phyloP scores from a whole-genome alignment of 2,329 filamentous ascomycete species.

The Xylaria sp. region DNA sequence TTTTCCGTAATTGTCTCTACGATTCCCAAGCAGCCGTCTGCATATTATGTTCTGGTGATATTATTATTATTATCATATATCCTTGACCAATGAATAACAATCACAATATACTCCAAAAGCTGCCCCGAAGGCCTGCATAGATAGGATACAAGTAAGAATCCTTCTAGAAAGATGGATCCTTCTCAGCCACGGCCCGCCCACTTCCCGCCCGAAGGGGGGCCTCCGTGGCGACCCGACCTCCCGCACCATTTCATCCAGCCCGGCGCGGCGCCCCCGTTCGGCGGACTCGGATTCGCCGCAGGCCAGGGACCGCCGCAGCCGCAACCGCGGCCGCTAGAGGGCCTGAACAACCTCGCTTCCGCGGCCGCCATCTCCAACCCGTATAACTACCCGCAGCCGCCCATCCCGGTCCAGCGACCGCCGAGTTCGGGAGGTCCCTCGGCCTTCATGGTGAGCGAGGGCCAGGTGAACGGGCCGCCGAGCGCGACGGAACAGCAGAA shows the following conservation, averaged over 20 bases:
- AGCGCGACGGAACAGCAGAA: conserved; percentile 17
- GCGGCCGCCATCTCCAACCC: conserved; percentile 18
- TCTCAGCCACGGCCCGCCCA: not conserved
- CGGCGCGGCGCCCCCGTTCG: not conserved
- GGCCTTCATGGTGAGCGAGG: conserved; percentile 20
- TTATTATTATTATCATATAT: not conserved
- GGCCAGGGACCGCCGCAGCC: conserved; percentile 1
- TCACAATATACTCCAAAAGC: no score
- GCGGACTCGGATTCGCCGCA: not conserved
- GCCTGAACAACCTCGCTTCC: conserved; percentile 18
- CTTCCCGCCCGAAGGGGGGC: conserved; percentile 1
- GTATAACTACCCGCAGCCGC: conserved; percentile 3
- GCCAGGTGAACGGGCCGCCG: not conserved
- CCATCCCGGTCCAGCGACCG: not conserved
- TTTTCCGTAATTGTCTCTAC: not conserved
- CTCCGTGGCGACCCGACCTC: conserved; percentile 17
- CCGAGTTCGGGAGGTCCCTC: conserved; percentile 12
- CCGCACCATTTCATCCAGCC: conserved; percentile 21
- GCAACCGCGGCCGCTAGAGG: conserved; percentile 2
- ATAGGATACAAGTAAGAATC: not conserved
- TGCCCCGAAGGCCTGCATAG: not conserved
- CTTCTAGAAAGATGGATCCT: conserved; percentile 17
- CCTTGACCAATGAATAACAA: no score
- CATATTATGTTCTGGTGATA: no score
- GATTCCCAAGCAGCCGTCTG: not conserved